Evolutionary conservation across 441 rosid genomes (phyloP).

Genomic region (Erodium moschatum): DNA sequence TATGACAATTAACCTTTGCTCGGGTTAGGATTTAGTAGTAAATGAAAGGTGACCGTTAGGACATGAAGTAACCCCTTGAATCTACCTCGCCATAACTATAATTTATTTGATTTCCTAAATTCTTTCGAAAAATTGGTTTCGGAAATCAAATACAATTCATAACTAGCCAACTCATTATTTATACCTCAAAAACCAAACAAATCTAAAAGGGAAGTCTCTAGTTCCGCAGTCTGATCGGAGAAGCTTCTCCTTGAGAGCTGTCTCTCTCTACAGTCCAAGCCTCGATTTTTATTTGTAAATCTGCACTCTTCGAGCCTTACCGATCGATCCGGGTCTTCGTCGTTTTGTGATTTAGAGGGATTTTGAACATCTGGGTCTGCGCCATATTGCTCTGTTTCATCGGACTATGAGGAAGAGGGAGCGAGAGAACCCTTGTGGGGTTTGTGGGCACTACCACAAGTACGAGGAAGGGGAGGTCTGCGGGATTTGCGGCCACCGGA

Average conservation of each 20-base stretch:
- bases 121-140: too few relatives aligned
- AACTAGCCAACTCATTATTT: too few relatives aligned
- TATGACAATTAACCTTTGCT: too few relatives aligned
- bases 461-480: constrained; percentile 96
- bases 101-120: too few relatives aligned
- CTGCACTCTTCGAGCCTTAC: neutral
- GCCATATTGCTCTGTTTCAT: neutral
- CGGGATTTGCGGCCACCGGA: constrained; percentile 82
- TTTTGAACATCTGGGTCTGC: constrained; percentile 23
- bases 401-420: constrained; percentile 82
- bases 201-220: neutral
- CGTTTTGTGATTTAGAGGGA: neutral
- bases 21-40: too few relatives aligned
- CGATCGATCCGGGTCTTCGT: constrained; percentile 12
- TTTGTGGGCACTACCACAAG: constrained; percentile 95
- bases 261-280: neutral
- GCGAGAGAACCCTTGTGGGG: constrained; percentile 88
- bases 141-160: too few relatives aligned
- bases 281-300: neutral
- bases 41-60: too few relatives aligned
- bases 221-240: neutral
- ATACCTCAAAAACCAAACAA: neutral
- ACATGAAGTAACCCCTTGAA: too few relatives aligned
- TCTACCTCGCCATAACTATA: too few relatives aligned
- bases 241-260: too few relatives aligned